A percentile compares a stretch with the other conserved stretches of the same genome.
Conservation (phyloP, 139 green algal species). For the Chlamydomonas applanata region DNA sequence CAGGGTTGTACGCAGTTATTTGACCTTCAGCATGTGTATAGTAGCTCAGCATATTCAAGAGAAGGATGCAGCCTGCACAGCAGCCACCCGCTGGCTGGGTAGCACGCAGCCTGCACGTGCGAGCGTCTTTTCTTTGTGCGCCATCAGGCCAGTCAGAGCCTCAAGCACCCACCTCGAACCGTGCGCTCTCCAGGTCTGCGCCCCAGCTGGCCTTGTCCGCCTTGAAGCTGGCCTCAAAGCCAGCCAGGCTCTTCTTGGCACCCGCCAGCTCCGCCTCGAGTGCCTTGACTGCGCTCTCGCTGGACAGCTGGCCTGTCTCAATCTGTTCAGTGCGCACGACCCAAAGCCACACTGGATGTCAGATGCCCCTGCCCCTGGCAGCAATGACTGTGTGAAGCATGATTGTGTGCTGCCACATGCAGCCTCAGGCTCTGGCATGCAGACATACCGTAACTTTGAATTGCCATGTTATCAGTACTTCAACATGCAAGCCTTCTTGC, state of each 20-base stretch:
- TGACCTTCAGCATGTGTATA: too few relatives aligned
- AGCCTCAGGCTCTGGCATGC: neutral
- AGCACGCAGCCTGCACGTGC: too few relatives aligned
- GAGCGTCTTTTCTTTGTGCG: too few relatives aligned
- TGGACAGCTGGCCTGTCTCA: constrained; percentile 59
- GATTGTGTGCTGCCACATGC: neutral
- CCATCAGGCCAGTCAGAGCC: neutral
- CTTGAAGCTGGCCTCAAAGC: constrained; percentile 26
- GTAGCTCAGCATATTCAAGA: too few relatives aligned
- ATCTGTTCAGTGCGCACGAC: constrained; percentile 55
- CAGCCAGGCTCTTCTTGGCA: constrained; percentile 36
- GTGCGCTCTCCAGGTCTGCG: constrained; percentile 29
- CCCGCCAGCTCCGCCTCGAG: constrained; percentile 70
- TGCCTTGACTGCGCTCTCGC: constrained; percentile 43
- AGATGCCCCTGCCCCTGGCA: too few relatives aligned
- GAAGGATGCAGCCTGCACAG: too few relatives aligned
- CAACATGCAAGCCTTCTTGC: too few relatives aligned
- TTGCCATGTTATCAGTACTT: too few relatives aligned
- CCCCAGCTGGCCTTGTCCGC: constrained; percentile 39
- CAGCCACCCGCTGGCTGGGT: too few relatives aligned
- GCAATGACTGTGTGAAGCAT: neutral
- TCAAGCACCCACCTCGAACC: constrained; percentile 12
- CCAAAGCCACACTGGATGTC: too few relatives aligned
- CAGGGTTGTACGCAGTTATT: too few relatives aligned
- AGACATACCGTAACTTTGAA: too few relatives aligned